A percentile compares a stretch with the other conserved stretches of the same genome.
These are phyloP conservation scores for Tetratostichococcus sp. DNA, from an alignment of 139 green algal genomes.

Conservation along the genomic window DNA sequence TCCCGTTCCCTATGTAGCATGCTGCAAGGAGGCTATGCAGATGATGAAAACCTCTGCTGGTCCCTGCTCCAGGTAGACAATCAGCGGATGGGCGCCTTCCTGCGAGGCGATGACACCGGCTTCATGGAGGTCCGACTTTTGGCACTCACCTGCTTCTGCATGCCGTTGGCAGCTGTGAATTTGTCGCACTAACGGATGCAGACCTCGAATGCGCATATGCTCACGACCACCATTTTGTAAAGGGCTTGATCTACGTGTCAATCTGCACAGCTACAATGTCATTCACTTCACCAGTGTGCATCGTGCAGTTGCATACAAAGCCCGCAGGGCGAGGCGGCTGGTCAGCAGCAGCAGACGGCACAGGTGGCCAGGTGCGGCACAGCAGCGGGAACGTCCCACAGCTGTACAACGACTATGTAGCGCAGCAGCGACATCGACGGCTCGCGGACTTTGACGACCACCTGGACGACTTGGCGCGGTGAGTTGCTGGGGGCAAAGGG, in stretches of 20 bases:
- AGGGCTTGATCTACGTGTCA: too few species aligned
- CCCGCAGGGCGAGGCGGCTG: background rate
- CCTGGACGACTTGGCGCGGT: constrained; percentile 29
- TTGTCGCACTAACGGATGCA: too few species aligned
- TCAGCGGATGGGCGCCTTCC: constrained; percentile 22
- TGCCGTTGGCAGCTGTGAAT: too few species aligned
- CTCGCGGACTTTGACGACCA: constrained; percentile 55
- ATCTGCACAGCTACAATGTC: too few species aligned
- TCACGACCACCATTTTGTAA: too few species aligned
- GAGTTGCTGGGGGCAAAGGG: too few species aligned
- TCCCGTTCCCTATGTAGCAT: too few species aligned
- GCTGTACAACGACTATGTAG: constrained; percentile 13
- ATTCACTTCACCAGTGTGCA: too few species aligned
- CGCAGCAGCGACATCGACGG: constrained; percentile 17
- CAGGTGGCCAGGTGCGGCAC: background rate
- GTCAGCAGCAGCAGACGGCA: background rate
- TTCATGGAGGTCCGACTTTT: background rate
- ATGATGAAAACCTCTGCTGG: too few species aligned
- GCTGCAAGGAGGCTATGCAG: too few species aligned
- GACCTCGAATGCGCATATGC: too few species aligned
- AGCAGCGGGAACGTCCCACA: background rate
- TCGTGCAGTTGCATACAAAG: constrained; percentile 1
- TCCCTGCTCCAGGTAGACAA: constrained; percentile 43
- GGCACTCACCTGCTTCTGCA: too few species aligned
- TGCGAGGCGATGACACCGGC: background rate